Conservation (phyloP, 2,329 filamentous ascomycete genomes). For the Arthrobotrys sinensis region DNA sequence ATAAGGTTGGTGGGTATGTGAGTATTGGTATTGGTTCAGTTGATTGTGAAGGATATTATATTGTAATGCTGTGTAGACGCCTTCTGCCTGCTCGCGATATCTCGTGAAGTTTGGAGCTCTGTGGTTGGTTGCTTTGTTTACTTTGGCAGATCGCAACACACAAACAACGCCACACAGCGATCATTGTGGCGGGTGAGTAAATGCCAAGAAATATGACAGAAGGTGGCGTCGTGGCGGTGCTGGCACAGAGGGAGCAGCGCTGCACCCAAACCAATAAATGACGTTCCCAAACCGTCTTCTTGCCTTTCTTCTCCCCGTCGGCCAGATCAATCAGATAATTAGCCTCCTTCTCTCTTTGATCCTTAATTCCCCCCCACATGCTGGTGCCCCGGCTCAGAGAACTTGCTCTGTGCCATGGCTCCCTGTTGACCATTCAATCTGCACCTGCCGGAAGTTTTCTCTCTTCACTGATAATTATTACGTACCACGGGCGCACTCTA, state of each 20-base stretch:
- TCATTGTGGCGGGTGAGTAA: not conserved
- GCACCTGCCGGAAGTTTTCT: conserved; percentile 42
- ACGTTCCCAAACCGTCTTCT: conserved; percentile 7
- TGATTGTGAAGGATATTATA: not conserved
- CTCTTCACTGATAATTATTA: conserved; percentile 23
- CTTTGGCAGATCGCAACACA: conserved; percentile 18
- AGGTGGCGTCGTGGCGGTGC: conserved; percentile 21
- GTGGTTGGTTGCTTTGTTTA: conserved; percentile 31
- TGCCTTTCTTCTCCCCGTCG: no score
- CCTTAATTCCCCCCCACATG: not conserved
- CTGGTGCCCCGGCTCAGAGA: not conserved
- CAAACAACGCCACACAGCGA: conserved; percentile 15
- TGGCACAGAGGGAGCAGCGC: conserved; percentile 6
- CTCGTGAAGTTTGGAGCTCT: conserved; percentile 3
- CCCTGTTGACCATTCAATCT: conserved; percentile 20
- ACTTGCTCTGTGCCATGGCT: conserved; percentile 17
- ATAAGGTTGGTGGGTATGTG: not conserved
- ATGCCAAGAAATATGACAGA: conserved; percentile 15
- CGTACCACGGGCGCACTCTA: conserved; percentile 41
- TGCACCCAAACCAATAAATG: not conserved
- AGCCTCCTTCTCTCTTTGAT: not conserved
- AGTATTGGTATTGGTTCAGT: not conserved
- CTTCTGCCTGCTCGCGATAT: not conserved
- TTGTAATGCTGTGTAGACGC: not conserved
- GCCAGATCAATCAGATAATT: no score